Percentiles rank a stretch among this genome's conserved stretches.
These are phyloP conservation scores for Colletotrichum lentis DNA, from an alignment of 2,329 filamentous ascomycete genomes.

Conservation along the genomic window DNA sequence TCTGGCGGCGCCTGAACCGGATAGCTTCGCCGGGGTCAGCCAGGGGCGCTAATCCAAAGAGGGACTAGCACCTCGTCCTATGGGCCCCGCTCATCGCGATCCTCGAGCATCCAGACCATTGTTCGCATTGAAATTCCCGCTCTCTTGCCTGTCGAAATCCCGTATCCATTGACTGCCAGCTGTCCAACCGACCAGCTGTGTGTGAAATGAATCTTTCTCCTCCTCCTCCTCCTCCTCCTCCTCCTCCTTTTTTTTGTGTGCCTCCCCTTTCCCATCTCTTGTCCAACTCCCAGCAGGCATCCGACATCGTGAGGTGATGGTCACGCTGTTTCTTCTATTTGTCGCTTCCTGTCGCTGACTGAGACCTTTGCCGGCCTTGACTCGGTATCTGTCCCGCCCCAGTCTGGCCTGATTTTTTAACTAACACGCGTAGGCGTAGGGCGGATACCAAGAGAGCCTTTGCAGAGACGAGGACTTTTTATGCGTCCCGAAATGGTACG, in stretches of 20 bases:
- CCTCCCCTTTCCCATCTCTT: too few species aligned
- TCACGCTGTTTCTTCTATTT: too few species aligned
- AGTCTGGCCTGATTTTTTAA: not conserved
- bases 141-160: not conserved
- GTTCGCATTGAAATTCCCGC: constrained; percentile 11
- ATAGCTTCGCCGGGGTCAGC: constrained; percentile 33
- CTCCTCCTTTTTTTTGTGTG: too few species aligned
- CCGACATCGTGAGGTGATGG: too few species aligned
- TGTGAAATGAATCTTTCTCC: too few species aligned
- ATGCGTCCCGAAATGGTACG: not conserved
- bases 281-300: too few species aligned
- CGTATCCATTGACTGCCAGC: too few species aligned
- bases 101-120: constrained; percentile 30
- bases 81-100: constrained; percentile 32
- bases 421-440: too few species aligned
- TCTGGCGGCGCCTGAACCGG: constrained; percentile 25
- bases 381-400: not conserved
- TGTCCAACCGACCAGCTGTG: too few species aligned
- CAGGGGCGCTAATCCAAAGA: constrained; percentile 6
- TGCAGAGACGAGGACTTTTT: not conserved
- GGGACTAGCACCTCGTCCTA: constrained; percentile 6
- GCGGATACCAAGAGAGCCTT: not conserved
- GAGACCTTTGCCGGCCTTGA: not conserved
- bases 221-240: too few species aligned
- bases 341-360: not conserved